These are phyloP conservation scores for Bonia amplexicaulis DNA, from an alignment of 176 grass and related monocot species.

Conservation along the genomic window DNA sequence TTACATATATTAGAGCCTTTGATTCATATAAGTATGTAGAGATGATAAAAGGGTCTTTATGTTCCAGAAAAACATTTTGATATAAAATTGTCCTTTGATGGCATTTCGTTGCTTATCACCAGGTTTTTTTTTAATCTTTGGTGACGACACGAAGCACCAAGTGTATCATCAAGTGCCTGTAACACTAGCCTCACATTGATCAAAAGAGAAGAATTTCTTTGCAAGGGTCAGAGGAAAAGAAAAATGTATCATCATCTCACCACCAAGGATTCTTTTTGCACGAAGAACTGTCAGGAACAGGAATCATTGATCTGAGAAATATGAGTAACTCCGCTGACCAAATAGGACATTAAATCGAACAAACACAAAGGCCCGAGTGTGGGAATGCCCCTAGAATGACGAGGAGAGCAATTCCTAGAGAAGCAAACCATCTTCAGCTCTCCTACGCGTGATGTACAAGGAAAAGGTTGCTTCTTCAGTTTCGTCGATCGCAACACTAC, in stretches of 20 bases:
- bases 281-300: background rate
- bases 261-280: background rate
- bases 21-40: too few species aligned
- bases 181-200: background rate
- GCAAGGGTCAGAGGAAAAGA: background rate
- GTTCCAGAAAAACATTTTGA: too few species aligned
- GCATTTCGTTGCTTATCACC: too few species aligned
- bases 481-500: slow-evolving; percentile 14
- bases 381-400: background rate
- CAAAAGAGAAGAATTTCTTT: background rate
- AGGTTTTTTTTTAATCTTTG: too few species aligned
- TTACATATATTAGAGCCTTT: too few species aligned
- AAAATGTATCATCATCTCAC: background rate
- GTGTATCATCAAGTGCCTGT: background rate
- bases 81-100: too few species aligned
- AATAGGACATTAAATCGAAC: background rate
- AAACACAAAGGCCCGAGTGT: background rate
- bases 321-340: background rate
- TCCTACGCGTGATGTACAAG: background rate
- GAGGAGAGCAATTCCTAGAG: background rate
- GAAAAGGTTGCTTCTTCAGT: slow-evolving; percentile 6
- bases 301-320: background rate
- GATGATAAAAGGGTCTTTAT: too few species aligned
- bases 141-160: too few species aligned
- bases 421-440: background rate